Evolutionary conservation across 169 alveolate genomes (phyloP), one percentile per base, ranked within the genome.

Genomic region (Plasmodium cynomolgi): DNA sequence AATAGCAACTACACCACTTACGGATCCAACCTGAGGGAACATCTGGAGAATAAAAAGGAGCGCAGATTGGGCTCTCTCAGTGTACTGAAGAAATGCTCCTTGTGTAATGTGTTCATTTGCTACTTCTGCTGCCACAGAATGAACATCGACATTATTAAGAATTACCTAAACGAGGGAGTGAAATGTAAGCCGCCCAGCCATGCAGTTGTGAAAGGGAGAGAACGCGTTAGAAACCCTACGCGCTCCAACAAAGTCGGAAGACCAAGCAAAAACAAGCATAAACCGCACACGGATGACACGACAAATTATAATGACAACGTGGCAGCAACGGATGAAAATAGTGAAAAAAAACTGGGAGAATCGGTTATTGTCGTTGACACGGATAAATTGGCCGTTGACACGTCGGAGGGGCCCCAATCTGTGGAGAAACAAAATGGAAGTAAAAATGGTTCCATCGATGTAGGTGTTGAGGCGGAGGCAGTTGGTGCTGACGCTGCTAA

Each of bases 41-140:
- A 47, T 29, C 44, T 80, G 11, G 91, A 80, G 73, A 90, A 34
- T 31, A 90, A 90, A 90, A 90, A 90, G 82, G 94, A 90, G 50
- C 39, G 94, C 23, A 90, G 94, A 90, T 33, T 90, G 11, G 94
- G 94, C 29, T 90, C 94, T 1, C 83, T 90, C 44, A 90, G 94
- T n/a, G 94, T 90, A 15, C 23, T 90, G 34, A 90, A 90, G 50
- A 79, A 90, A 74, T 90, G 94, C 34, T 80, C 81, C 23, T 6
- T 80, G 29, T 90, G 94, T 62, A 90, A 90, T 68, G 94, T 90
- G 73, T 90, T 47, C 34, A 90, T 90, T 58, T 90, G 94, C 41
- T 80, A 74, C 74, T 90, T 90, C 54, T 90, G 94, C 17, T 90
- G 94, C 83, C 91, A 90, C 56, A 54, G 94, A 80, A 90, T 90